Evolutionary conservation across 306 rosid species (phyloP), one percentile per base, ranked within the genome.

Genomic region (Chamaecrista fasciculata): DNA sequence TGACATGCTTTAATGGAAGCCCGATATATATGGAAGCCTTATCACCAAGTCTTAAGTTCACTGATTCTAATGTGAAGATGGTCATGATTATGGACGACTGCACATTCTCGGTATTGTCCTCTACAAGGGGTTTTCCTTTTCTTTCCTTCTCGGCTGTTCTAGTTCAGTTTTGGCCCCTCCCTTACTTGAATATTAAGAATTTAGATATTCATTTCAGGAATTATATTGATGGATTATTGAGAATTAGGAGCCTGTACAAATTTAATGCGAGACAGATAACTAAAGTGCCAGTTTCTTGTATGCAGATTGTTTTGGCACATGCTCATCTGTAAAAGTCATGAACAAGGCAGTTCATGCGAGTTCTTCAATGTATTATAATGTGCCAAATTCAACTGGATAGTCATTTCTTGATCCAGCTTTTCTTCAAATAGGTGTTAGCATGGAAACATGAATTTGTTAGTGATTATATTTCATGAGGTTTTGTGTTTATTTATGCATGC

Each of bases 161-260:
- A 76, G 49, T 62, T 67, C 72, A 66, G 64, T 71, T 80, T 20
- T 78, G 6, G 36, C 46, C 65, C 47, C 55, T 31, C 74, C 63
- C 77, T 74, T 57, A 62, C 81, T 74, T 78, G 28, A 70, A 73
- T 56, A n/a, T 64, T 76, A 79, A 88, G 87, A 79, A 78, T 64
- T 76, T 81, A 88, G 86, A 79, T 79, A 69, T 62, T 11, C 53
- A 56, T 66, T 57, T 47, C 66, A 67, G 74, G 66, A 59, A 67
- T 67, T 57, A 70, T 70, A 78, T 67, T 77, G 57, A 11, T 48
- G 37, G 63, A 58, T 34, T 57, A 55, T 23, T 59, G 77, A 77
- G 76, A 71, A 67, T 71, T 76, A 75, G 85, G 79, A 85, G 62
- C 83, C 53, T 85, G 85, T 83, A 81, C 76, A 85, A 82, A 81